Conservation (phyloP, 805 yeast genomes). For the Komagataella populi region DNA sequence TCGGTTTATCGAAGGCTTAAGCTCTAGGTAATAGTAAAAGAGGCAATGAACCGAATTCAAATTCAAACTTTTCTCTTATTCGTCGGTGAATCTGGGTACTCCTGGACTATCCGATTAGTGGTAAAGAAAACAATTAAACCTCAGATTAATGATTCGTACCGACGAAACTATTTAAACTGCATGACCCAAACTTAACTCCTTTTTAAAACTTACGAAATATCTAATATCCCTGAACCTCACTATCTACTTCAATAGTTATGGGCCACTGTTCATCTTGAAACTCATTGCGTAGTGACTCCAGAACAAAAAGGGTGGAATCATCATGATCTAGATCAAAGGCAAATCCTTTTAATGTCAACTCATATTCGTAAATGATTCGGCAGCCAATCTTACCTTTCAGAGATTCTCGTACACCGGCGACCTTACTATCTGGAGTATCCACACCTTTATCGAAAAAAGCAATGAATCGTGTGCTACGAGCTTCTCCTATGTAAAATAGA, state of each 20-base stretch:
- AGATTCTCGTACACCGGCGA: background rate
- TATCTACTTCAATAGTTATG: background rate
- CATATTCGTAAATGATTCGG: background rate
- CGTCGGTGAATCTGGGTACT: no score
- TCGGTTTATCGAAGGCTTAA: no score
- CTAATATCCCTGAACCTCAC: background rate
- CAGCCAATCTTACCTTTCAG: background rate
- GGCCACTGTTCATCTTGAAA: background rate
- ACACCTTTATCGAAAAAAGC: background rate
- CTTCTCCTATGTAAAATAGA: background rate
- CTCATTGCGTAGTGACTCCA: background rate
- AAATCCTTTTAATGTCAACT: background rate
- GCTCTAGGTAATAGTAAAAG: no score
- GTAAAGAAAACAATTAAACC: no score
- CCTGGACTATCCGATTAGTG: no score
- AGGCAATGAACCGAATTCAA: no score
- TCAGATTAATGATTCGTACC: no score
- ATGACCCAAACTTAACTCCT: background rate
- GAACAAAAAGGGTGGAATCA: background rate
- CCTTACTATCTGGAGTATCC: background rate
- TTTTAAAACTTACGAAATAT: background rate
- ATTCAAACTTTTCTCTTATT: no score
- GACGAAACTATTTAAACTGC: background rate
- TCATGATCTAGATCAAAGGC: background rate
- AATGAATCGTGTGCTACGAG: background rate